Conservation (phyloP, 805 yeast genomes). For the Hanseniaspora clermontiae region DNA sequence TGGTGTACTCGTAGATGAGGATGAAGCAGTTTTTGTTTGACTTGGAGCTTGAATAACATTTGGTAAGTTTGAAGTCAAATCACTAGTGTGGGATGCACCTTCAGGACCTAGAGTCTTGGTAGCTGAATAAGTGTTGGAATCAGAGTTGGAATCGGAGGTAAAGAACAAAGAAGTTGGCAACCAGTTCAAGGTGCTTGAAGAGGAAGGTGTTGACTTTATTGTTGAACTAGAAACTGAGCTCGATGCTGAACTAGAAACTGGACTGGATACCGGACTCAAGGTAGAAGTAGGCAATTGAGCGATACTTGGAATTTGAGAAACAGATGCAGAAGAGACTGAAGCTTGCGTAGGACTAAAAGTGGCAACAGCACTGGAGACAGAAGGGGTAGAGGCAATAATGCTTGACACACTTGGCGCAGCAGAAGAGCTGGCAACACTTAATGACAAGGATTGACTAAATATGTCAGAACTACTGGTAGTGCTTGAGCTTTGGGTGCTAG, state of each 20-base stretch:
- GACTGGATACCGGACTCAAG: slow-evolving; percentile 11
- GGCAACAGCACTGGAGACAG: not conserved
- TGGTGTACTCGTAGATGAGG: not conserved
- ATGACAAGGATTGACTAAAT: slow-evolving; percentile 2
- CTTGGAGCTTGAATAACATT: slow-evolving; percentile 29
- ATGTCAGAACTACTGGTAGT: slow-evolving; percentile 15
- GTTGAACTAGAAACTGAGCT: slow-evolving; percentile 15
- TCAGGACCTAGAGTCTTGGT: not conserved
- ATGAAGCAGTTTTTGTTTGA: not conserved
- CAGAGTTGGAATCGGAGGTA: slow-evolving; percentile 20
- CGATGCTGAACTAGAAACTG: slow-evolving; percentile 19
- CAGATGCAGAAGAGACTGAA: not conserved
- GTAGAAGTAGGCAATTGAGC: slow-evolving; percentile 14
- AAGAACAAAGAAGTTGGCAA: slow-evolving; percentile 22
- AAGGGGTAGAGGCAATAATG: not conserved
- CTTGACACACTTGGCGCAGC: too few species aligned
- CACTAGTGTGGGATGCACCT: not conserved
- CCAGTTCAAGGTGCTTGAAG: slow-evolving; percentile 26
- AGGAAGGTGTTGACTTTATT: slow-evolving; percentile 15
- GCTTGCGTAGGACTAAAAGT: not conserved
- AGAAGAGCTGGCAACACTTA: not conserved
- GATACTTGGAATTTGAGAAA: slow-evolving; percentile 3
- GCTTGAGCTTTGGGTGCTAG: slow-evolving; percentile 17
- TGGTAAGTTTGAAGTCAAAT: slow-evolving; percentile 31
- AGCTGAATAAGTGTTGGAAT: too few species aligned